Conservation (phyloP, 2,329 filamentous ascomycete species). For the Colletotrichum sojae region DNA sequence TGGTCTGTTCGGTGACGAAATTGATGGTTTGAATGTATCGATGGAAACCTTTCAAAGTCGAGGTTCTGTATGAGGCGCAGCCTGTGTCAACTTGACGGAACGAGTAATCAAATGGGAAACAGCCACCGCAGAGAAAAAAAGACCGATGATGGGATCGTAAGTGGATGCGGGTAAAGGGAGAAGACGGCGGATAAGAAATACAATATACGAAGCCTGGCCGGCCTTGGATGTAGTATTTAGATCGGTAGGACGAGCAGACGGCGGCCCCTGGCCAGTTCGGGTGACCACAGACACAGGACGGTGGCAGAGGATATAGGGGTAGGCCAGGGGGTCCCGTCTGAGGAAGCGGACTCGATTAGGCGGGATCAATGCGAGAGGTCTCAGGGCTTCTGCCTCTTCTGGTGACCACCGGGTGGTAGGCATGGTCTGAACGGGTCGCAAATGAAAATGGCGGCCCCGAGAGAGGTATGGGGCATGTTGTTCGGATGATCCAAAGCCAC, state of each 20-base stretch:
- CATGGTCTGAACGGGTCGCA: slow-evolving; percentile 13
- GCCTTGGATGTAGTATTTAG: too few species aligned
- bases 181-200: too few species aligned
- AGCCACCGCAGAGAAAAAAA: neutral
- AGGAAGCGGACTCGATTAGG: slow-evolving; percentile 27
- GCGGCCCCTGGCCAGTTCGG: neutral
- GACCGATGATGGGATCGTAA: neutral
- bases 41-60: neutral
- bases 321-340: neutral
- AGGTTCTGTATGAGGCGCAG: slow-evolving; percentile 47
- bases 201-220: too few species aligned
- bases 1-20: neutral
- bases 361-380: slow-evolving; percentile 36
- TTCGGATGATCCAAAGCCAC: too few species aligned
- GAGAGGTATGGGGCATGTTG: too few species aligned
- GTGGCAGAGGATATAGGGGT: too few species aligned
- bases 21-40: neutral
- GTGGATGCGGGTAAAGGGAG: neutral
- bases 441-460: too few species aligned
- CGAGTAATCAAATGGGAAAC: slow-evolving; percentile 40
- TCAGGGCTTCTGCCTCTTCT: slow-evolving; percentile 24
- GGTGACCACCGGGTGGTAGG: slow-evolving; percentile 16
- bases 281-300: too few species aligned
- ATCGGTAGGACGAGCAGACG: neutral
- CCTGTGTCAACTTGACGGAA: slow-evolving; percentile 44